A percentile compares a stretch with the other conserved stretches of the same genome.
Conservation (phyloP, 2,329 filamentous ascomycete species). For the Penicillium decumbens region DNA sequence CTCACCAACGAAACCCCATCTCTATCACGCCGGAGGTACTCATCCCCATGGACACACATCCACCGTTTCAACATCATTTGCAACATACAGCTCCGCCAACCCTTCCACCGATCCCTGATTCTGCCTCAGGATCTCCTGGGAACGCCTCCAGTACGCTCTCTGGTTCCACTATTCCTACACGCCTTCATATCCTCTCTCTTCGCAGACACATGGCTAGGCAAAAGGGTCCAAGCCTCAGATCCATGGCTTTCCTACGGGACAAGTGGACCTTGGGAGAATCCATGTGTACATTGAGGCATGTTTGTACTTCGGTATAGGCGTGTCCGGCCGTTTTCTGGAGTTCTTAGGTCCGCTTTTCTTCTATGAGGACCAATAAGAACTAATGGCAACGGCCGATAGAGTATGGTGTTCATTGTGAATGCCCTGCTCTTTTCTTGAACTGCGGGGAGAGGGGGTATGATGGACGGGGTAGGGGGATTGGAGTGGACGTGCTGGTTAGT, state of each 20-base stretch:
- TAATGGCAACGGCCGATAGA: constrained; percentile 43
- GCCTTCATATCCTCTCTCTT: neutral
- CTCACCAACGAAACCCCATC: constrained; percentile 6
- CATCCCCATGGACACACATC: neutral
- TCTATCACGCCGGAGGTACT: constrained; percentile 24
- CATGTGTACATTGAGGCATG: constrained; percentile 19
- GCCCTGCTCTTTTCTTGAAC: neutral
- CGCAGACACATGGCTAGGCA: constrained; percentile 28
- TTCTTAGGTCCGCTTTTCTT: constrained; percentile 38
- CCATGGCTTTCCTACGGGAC: constrained; percentile 16
- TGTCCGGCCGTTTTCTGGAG: constrained; percentile 36
- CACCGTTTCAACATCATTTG: neutral
- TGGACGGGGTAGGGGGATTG: constrained; percentile 5
- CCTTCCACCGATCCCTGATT: neutral
- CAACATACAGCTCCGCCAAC: constrained; percentile 8
- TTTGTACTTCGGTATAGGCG: neutral
- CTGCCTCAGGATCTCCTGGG: neutral
- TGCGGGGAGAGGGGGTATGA: constrained; percentile 5
- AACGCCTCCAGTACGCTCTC: neutral
- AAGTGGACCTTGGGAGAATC: constrained; percentile 22
- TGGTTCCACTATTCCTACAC: neutral
- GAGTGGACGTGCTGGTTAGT: neutral
- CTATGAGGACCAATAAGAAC: constrained; percentile 41
- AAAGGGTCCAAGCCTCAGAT: constrained; percentile 23
- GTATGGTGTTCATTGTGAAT: neutral